phyloP scores from a whole-genome alignment of 2,329 filamentous ascomycete genomes.

The Knufia petricola region DNA sequence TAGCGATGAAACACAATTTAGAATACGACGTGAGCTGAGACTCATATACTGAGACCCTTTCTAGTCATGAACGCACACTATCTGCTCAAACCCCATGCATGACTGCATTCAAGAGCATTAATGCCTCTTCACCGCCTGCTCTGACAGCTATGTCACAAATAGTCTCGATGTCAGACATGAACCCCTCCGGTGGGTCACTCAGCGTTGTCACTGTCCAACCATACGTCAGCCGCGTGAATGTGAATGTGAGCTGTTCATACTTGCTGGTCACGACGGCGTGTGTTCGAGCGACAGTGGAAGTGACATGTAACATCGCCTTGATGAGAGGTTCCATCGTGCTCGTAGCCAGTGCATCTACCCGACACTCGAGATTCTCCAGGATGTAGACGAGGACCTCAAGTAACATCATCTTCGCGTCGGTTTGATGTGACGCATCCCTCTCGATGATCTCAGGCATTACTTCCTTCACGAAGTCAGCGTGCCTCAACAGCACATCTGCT shows the following conservation, averaged over 20 bases:
- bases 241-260: background rate
- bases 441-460: background rate
- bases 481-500: background rate
- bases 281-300: background rate
- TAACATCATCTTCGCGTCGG: background rate
- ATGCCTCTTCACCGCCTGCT: background rate
- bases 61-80: background rate
- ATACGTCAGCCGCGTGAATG: background rate
- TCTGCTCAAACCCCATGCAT: background rate
- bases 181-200: background rate
- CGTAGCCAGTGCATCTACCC: background rate
- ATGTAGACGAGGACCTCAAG: background rate
- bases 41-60: background rate
- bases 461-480: background rate
- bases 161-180: background rate
- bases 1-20: too few species aligned
- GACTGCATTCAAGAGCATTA: background rate
- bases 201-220: background rate
- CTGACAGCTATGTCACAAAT: conserved; percentile 1
- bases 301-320: background rate
- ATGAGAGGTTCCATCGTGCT: background rate
- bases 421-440: background rate
- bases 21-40: background rate
- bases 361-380: conserved; percentile 2
- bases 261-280: background rate